Evolutionary conservation across 2,329 filamentous ascomycete genomes (phyloP).

Genomic region (Pestalotiopsis sp.): DNA sequence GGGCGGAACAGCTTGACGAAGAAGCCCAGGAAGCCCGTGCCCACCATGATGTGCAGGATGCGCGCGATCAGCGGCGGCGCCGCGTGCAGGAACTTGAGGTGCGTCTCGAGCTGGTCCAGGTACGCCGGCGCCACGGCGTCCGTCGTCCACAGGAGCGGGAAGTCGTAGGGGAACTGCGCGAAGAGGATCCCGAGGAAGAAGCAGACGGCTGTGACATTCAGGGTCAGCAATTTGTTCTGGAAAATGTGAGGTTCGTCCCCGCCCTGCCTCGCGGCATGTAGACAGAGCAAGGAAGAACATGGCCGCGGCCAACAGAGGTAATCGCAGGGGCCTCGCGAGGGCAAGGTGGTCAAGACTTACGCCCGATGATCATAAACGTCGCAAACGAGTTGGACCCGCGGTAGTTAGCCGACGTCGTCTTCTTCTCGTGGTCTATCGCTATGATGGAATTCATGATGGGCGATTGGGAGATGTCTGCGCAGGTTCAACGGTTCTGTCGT

Average conservation of each 20-base stretch:
- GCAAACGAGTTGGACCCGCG: slow-evolving; percentile 75
- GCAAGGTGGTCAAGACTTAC: slow-evolving; percentile 57
- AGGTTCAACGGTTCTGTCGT: neutral
- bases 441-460: slow-evolving; percentile 2
- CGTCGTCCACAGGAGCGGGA: slow-evolving; percentile 80
- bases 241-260: no score
- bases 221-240: neutral
- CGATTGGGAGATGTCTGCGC: neutral
- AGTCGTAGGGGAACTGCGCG: slow-evolving; percentile 94
- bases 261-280: no score
- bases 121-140: slow-evolving; percentile 66
- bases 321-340: slow-evolving; percentile 10
- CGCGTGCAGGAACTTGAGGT: slow-evolving; percentile 88
- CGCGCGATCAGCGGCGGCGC: slow-evolving; percentile 90
- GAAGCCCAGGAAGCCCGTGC: slow-evolving; percentile 84
- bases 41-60: slow-evolving; percentile 91
- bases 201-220: slow-evolving; percentile 65
- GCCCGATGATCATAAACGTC: slow-evolving; percentile 94
- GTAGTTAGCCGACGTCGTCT: slow-evolving; percentile 58
- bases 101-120: slow-evolving; percentile 83
- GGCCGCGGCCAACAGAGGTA: slow-evolving; percentile 18
- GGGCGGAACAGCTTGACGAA: slow-evolving; percentile 94
- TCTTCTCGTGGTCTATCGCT: slow-evolving; percentile 55
- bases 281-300: neutral
- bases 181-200: slow-evolving; percentile 99